A percentile compares a stretch with the other conserved stretches of the same genome.
Evolutionary conservation across 768 basidiomycete genomes (phyloP).

Genomic region (Calocybe gangraenosa): DNA sequence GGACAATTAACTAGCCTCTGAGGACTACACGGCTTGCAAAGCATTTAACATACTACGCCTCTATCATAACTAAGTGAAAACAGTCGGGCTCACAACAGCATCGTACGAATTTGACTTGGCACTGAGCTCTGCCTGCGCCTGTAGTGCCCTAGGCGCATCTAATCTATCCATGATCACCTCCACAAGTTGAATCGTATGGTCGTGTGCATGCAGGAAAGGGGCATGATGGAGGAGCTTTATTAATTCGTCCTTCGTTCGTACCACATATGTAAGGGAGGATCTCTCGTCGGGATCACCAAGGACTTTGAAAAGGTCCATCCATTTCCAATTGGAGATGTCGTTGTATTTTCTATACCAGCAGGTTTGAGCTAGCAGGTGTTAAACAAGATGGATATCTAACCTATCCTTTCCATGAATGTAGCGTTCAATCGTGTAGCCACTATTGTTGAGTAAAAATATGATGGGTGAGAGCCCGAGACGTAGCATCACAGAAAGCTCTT

Average conservation of each 20-base stretch:
- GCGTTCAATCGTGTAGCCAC: conserved; percentile 86
- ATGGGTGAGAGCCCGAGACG: conserved; percentile 70
- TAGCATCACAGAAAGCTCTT: conserved; percentile 85
- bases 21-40: too few relatives aligned
- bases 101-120: conserved; percentile 46
- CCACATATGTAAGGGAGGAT: conserved; percentile 58
- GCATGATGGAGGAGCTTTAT: conserved; percentile 59
- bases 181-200: conserved; percentile 62
- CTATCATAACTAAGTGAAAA: conserved; percentile 3
- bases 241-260: conserved; percentile 64
- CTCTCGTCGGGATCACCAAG: conserved; percentile 51
- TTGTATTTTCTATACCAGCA: conserved; percentile 69
- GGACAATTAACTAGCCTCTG: too few relatives aligned
- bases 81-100: conserved; percentile 1
- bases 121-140: conserved; percentile 51
- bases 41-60: too few relatives aligned
- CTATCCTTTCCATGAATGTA: conserved; percentile 62
- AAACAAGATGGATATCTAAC: conserved; percentile 19
- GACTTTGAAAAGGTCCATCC: conserved; percentile 57
- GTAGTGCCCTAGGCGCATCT: conserved; percentile 68
- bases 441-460: conserved; percentile 79
- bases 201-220: conserved; percentile 54
- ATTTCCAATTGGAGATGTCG: conserved; percentile 80
- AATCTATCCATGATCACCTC: conserved; percentile 72
- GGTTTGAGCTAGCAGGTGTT: not conserved